phyloP scores from a whole-genome alignment of 2,329 filamentous ascomycete genomes.

The Colletotrichum theobromicola region DNA sequence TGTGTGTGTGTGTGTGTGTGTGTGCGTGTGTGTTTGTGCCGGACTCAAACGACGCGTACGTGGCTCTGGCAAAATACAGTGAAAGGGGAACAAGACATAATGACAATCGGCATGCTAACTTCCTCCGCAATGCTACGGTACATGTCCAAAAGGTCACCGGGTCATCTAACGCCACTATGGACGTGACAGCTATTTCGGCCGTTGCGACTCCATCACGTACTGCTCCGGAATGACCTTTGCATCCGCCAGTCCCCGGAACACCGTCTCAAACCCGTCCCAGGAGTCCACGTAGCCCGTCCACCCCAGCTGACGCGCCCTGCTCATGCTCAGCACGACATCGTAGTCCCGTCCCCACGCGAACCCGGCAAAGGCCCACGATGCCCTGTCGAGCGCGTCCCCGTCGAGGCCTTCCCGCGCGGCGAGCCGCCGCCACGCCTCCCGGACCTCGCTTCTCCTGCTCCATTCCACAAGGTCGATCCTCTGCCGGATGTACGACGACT shows the following conservation, averaged over 20 bases:
- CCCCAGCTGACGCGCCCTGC: constrained; percentile 46
- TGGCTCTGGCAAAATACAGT: not conserved
- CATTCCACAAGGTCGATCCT: constrained; percentile 45
- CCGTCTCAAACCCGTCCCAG: constrained; percentile 22
- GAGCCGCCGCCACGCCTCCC: constrained; percentile 41
- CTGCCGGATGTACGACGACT: constrained; percentile 32
- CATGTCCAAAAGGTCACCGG: not conserved
- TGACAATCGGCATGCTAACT: not conserved
- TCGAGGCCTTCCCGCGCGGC: constrained; percentile 41
- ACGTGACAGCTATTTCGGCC: not conserved
- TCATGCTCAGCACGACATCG: constrained; percentile 44
- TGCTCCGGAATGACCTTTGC: constrained; percentile 28
- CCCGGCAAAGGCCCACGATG: constrained; percentile 46
- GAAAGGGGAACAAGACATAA: not conserved
- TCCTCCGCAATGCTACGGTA: not conserved
- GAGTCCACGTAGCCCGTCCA: constrained; percentile 40
- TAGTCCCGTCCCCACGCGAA: constrained; percentile 47
- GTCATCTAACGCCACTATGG: not conserved
- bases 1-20: not conserved
- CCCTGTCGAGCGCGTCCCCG: constrained; percentile 39
- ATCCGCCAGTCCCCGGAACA: constrained; percentile 29
- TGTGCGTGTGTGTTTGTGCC: not conserved
- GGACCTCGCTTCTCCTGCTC: constrained; percentile 41
- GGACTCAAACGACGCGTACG: not conserved
- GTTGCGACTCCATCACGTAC: not conserved